Conservation (phyloP, 495 filamentous ascomycete species). For the Xylaria curta region DNA sequence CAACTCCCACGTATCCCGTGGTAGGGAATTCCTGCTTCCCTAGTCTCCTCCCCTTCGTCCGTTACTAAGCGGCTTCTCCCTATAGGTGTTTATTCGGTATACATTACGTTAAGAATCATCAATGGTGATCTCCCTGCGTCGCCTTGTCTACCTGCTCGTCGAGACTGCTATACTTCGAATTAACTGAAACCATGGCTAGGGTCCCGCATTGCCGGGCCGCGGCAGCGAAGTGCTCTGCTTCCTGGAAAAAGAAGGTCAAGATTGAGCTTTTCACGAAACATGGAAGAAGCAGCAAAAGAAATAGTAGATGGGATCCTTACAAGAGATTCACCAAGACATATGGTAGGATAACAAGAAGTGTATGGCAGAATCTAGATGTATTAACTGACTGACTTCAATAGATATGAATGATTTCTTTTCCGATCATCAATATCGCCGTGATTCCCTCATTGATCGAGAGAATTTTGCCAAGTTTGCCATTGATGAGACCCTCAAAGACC, state of each 20-base stretch:
- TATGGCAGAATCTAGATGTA: not conserved
- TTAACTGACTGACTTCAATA: not conserved
- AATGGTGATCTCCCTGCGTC: not conserved
- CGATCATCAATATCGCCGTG: conserved; percentile 7
- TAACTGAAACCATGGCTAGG: not conserved
- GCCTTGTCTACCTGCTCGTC: not conserved
- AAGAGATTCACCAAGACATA: not conserved
- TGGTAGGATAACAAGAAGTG: not conserved
- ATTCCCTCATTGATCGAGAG: conserved; percentile 23
- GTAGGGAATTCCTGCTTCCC: not conserved
- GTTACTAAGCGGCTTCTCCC: not conserved
- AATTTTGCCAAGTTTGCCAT: conserved; percentile 28
- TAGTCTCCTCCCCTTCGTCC: not conserved
- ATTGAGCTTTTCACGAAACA: conserved; percentile 10
- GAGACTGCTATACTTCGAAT: not conserved
- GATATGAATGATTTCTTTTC: conserved; percentile 31
- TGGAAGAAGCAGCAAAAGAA: not conserved
- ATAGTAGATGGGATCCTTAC: conserved; percentile 22
- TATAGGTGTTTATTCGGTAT: not conserved
- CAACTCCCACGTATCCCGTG: not conserved
- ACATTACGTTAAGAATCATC: not conserved
- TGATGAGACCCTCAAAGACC: conserved; percentile 24
- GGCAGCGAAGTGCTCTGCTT: not conserved
- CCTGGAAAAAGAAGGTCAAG: not conserved
- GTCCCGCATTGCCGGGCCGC: not conserved